Evolutionary conservation across 108 stramenopile genomes (phyloP), one percentile per base, ranked within the genome.

Genomic region (Parietichytrium sp.): DNA sequence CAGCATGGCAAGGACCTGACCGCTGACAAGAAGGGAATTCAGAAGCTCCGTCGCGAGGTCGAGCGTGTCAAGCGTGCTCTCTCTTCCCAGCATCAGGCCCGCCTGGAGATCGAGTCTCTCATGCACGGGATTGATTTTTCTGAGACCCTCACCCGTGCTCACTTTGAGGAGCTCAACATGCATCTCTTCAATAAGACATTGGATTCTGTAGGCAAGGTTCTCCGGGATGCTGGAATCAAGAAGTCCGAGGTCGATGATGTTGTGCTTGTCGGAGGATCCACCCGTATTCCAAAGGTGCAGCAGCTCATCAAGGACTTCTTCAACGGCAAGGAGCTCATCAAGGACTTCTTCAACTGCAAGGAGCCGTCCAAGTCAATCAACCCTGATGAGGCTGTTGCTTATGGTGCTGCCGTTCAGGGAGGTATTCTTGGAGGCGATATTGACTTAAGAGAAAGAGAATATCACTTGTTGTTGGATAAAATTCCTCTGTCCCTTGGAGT

Each of bases 141-240:
- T 26, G 93, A 92, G 80, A 97, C 93, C 12, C 82, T 98, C 42
- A 94, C 96, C 79, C 95, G 96, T 47, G 96, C 98, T 54, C 93
- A 95, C 47, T 98, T 98, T 83, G 98, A 97, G 85, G 96, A 97
- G 78, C 88, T 98, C 82, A 97, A 97, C 88, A 88, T 91, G 81
- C 93, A 95, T 54, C 86, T 97, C 54, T 98, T 98, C 92, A 95
- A 96, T 84, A 96, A 97, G 92, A 97, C 96, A 26, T 83, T 98
- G 31, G 88, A 81, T 20, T 95, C 96, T 23, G 96, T 98, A 18
- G 51, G 61, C n/a, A 88, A 92, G 61, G 98, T 98, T 25, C 79
- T 98, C 84, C 91, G 95, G 51, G 94, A 95, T 83, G 92, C 94
- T n/a, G 93, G 91, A 55, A 52, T 97, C 78, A 81, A 79, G 33